phyloP scores from a whole-genome alignment of 2,329 filamentous ascomycete species.

The Scedosporium minutisporum region DNA sequence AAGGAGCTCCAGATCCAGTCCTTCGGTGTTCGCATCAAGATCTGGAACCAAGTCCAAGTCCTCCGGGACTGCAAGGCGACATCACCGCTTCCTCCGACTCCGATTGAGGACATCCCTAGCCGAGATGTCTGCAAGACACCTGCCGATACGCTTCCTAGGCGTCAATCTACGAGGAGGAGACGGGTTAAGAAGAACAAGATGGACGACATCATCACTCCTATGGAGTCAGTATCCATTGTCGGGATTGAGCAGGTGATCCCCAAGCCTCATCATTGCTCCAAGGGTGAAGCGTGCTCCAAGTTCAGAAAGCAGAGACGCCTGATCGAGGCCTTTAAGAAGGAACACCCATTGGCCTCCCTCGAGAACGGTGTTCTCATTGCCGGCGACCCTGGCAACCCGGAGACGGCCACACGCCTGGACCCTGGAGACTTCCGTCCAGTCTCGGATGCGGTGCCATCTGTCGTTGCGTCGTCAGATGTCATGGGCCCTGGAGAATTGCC shows the following conservation, averaged over 20 bases:
- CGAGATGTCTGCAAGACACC: slow-evolving; percentile 31
- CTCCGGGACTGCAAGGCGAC: slow-evolving; percentile 48
- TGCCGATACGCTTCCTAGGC: slow-evolving; percentile 17
- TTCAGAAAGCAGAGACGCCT: slow-evolving; percentile 72
- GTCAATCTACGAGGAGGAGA: slow-evolving; percentile 15
- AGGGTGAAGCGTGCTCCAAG: slow-evolving; percentile 77
- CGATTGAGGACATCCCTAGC: slow-evolving; percentile 51
- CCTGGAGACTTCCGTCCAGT: slow-evolving; percentile 33
- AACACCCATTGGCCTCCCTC: slow-evolving; percentile 54
- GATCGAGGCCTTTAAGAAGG: slow-evolving; percentile 63
- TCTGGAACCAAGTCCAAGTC: slow-evolving; percentile 71
- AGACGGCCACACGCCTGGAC: slow-evolving; percentile 37
- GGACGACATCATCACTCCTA: slow-evolving; percentile 63
- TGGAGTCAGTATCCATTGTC: slow-evolving; percentile 82
- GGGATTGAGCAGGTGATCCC: slow-evolving; percentile 84
- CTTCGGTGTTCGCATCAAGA: slow-evolving; percentile 68
- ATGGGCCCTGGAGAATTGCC: slow-evolving; percentile 60
- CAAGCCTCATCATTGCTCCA: slow-evolving; percentile 73
- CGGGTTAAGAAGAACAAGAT: neutral
- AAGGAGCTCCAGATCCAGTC: slow-evolving; percentile 73
- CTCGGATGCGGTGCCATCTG: slow-evolving; percentile 68
- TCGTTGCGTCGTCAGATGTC: slow-evolving; percentile 85
- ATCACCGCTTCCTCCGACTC: slow-evolving; percentile 45
- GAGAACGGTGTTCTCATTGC: slow-evolving; percentile 58
- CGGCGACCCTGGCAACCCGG: slow-evolving; percentile 69